Evolutionary conservation across 148 eudicot species (phyloP).

Genomic region (Linanthus parryae): DNA sequence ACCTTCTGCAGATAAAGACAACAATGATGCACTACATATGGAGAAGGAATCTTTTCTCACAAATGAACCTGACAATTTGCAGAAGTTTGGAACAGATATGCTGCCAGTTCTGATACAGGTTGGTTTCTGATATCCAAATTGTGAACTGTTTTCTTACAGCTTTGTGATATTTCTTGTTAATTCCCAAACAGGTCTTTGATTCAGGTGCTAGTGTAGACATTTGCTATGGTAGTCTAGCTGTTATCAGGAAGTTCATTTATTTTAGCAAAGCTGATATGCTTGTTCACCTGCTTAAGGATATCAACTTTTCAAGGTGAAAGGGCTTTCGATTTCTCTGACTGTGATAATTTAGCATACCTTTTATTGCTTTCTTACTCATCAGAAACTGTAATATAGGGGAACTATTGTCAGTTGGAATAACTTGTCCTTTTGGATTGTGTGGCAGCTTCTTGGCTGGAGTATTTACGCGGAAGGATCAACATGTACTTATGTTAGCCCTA

Average conservation of each 20-base stretch:
- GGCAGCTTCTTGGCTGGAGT: conserved; percentile 91
- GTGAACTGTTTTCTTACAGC: conserved; percentile 1
- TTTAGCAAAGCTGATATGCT: conserved; percentile 63
- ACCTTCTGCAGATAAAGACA: conserved; percentile 45
- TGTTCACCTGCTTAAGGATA: conserved; percentile 44
- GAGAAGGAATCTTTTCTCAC: conserved; percentile 52
- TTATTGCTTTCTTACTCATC: too few relatives aligned
- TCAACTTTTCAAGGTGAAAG: conserved; percentile 73
- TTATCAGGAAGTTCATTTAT: conserved; percentile 63
- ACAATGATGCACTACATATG: conserved; percentile 21
- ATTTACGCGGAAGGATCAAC: conserved; percentile 70
- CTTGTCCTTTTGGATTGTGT: conserved; percentile 12
- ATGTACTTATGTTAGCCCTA: conserved; percentile 62
- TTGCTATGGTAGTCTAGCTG: conserved; percentile 81
- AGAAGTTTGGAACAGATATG: conserved; percentile 65
- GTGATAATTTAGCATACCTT: neutral
- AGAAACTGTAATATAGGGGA: too few relatives aligned
- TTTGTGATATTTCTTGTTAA: conserved; percentile 11
- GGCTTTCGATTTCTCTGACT: conserved; percentile 1
- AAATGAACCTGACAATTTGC: conserved; percentile 51
- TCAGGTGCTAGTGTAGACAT: conserved; percentile 64
- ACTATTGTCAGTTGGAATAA: neutral
- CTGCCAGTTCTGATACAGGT: conserved; percentile 75
- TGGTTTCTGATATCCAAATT: conserved; percentile 3
- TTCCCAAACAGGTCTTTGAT: conserved; percentile 60